Conservation (phyloP, 164 flowering plant species). For the Buxus sempervirens region DNA sequence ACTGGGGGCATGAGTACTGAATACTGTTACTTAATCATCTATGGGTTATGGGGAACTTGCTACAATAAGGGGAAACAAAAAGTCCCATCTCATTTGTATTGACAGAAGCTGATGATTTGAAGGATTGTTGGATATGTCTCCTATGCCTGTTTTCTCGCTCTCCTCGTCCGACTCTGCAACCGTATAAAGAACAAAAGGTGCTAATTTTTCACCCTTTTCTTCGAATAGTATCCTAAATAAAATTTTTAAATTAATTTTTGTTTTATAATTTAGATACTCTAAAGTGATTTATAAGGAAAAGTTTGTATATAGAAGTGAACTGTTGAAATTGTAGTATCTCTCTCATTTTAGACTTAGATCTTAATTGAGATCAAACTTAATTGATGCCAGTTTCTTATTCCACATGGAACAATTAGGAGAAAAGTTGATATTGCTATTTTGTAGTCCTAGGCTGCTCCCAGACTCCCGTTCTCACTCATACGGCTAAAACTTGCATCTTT, state of each 20-base stretch:
- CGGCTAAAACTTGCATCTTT: neutral
- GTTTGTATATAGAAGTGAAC: no score
- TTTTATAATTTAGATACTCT: neutral
- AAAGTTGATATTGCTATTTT: neutral
- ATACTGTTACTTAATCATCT: neutral
- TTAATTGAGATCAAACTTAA: no score
- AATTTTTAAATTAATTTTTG: no score
- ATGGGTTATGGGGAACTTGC: neutral
- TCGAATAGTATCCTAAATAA: neutral
- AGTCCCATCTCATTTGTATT: neutral
- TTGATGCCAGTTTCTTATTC: no score
- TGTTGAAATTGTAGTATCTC: no score
- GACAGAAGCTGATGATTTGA: neutral
- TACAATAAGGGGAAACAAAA: constrained; percentile 13
- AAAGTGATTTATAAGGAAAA: neutral
- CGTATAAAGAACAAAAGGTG: neutral
- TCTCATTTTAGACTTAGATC: neutral
- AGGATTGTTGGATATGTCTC: neutral
- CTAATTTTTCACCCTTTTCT: neutral
- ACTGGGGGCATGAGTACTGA: neutral
- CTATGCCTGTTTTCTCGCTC: neutral
- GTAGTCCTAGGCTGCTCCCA: neutral
- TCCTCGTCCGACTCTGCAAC: neutral
- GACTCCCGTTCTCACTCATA: neutral
- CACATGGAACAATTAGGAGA: neutral